Evolutionary conservation across 441 rosid species (phyloP), one percentile per base, ranked within the genome.

Genomic region (Erysimum pusillum): DNA sequence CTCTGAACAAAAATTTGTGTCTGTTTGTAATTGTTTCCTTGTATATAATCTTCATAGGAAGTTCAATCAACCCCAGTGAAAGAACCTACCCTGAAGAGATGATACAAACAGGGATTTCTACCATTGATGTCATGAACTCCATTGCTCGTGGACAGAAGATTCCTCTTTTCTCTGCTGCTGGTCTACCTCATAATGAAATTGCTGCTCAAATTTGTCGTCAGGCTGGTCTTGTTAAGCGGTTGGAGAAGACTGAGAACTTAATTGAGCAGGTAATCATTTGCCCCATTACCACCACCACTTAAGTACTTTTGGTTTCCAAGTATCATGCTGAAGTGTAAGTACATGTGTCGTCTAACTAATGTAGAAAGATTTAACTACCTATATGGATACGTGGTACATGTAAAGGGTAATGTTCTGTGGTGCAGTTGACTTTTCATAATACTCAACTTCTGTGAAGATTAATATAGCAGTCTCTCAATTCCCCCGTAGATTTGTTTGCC

Each of bases 191-290:
- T 80, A 96, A 94, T 81, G 98, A 96, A 82, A 96, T 96, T 2
- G 99, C 99, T 77, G 99, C 99, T 80, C 99, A 96, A 79, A 96
- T 96, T 77, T 96, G 99, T 85, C 99, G 99, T 56, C 98, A 96
- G 83, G 99, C 99, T 76, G 99, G 99, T 85, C 78, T 96, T 75
- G 99, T 96, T 9, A 96, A 96, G 85, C 88, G 98, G 63, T 76
- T 92, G 85, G 98, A 96, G 82, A 96, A 90, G 85, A 60, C 96
- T 69, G 93, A 75, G 9, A 82, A 94, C 77, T 92, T 85, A 48
- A 84, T 88, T 80, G 87, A 84, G 92, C 86, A 83, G 92, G 97
- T 90, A 85, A 46, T 41, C 6, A 53, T 56, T 56, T 73, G 4
- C 44, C 9, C 8, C 67, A 39, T 62, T 39, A 63, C 63, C 28